Percentiles rank a stretch among this genome's conserved stretches.
Conservation (phyloP, 176 grass and related monocot species). For the Tillandsia fasciculata region DNA sequence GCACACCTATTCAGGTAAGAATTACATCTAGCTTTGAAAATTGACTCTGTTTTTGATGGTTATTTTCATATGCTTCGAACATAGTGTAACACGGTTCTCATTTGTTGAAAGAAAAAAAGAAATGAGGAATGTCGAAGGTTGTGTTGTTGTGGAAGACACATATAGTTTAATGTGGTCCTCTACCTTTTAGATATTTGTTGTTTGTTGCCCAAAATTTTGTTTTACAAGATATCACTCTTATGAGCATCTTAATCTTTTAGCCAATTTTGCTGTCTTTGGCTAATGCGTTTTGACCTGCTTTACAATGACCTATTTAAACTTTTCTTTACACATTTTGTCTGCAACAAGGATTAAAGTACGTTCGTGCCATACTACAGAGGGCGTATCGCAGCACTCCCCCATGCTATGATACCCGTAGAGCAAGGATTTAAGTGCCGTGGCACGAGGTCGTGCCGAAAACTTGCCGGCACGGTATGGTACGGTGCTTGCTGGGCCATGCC, state of each 20-base stretch:
- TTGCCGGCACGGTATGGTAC: no score
- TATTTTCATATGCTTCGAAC: background rate
- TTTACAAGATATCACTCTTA: background rate
- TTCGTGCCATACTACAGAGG: no score
- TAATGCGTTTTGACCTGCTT: background rate
- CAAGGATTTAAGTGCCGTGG: no score
- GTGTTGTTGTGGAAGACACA: no score
- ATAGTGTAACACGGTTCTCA: background rate
- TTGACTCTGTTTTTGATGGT: background rate
- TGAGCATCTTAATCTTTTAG: background rate
- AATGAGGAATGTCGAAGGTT: background rate
- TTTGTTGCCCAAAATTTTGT: background rate
- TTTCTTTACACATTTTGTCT: no score
- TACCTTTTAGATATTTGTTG: background rate
- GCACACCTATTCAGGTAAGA: conserved; percentile 91
- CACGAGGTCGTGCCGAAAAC: no score
- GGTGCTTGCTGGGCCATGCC: no score
- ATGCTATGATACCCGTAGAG: no score
- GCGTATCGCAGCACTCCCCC: no score
- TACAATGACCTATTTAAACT: no score
- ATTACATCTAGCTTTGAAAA: background rate
- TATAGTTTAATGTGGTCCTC: no score
- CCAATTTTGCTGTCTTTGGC: background rate
- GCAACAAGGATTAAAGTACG: no score
- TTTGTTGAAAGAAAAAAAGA: background rate